Conservation (phyloP, 2,329 filamentous ascomycete species). For the Epichloe uncinata region DNA sequence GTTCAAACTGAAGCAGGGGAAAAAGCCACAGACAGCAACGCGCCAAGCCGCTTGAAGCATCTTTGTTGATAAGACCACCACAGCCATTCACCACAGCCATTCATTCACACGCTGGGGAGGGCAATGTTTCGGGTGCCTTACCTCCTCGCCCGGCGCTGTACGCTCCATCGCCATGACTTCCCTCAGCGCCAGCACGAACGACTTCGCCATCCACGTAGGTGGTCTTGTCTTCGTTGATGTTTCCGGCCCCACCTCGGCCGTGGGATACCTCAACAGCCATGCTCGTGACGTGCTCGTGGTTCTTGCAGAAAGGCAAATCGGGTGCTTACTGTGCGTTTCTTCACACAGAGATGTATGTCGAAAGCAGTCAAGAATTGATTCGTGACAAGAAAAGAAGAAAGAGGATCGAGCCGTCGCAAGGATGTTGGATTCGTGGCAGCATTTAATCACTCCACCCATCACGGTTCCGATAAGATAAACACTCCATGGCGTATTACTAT, state of each 20-base stretch:
- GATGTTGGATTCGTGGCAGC: no score
- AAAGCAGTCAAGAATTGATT: neutral
- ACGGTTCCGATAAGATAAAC: neutral
- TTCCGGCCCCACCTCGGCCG: slow-evolving; percentile 48
- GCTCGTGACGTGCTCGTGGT: neutral
- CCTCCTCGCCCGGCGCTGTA: slow-evolving; percentile 47
- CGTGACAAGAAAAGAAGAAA: neutral
- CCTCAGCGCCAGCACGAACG: slow-evolving; percentile 38
- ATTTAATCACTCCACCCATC: neutral
- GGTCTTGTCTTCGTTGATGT: slow-evolving; percentile 45
- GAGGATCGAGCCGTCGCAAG: neutral
- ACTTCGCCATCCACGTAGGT: slow-evolving; percentile 50
- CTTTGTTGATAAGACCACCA: neutral
- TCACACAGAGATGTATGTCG: no score
- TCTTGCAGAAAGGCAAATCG: no score
- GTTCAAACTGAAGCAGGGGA: neutral
- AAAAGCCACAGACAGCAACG: neutral
- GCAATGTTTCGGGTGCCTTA: slow-evolving; percentile 17
- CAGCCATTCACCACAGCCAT: neutral
- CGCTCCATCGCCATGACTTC: slow-evolving; percentile 44
- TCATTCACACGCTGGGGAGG: neutral
- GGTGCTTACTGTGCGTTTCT: no score
- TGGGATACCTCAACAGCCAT: slow-evolving; percentile 40
- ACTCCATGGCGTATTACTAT: no score
- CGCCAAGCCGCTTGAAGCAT: neutral